A percentile compares a stretch with the other conserved stretches of the same genome.
Conservation (phyloP, 108 stramenopile species). For the Nitzschia palea region DNA sequence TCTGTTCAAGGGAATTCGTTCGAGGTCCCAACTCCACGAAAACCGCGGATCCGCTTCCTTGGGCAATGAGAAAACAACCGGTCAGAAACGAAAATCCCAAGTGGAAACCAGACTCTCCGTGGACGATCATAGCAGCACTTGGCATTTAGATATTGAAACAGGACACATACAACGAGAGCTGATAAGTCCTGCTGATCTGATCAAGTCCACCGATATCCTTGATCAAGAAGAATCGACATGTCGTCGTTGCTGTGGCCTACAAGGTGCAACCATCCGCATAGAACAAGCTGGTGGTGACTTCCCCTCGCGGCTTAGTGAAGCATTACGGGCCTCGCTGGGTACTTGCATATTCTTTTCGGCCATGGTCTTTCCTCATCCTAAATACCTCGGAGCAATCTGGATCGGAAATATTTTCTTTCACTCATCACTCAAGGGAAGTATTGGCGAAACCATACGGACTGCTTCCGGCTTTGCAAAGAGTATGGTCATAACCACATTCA, state of each 20-base stretch:
- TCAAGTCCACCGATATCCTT: background rate
- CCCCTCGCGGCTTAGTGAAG: background rate
- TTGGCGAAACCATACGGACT: conserved; percentile 27
- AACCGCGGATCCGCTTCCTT: too few species aligned
- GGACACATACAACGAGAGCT: background rate
- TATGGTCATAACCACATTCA: conserved; percentile 25
- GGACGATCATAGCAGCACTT: background rate
- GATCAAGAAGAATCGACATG: background rate
- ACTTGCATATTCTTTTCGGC: conserved; percentile 19
- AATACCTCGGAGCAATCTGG: conserved; percentile 10
- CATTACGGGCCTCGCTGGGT: conserved; percentile 18
- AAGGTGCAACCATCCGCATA: background rate
- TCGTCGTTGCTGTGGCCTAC: background rate
- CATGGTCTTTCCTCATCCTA: conserved; percentile 18
- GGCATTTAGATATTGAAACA: conserved; percentile 10
- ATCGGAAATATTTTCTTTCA: conserved; percentile 43
- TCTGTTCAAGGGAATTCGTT: too few species aligned
- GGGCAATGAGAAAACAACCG: too few species aligned
- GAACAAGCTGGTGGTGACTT: conserved; percentile 12
- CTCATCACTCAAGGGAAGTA: conserved; percentile 14
- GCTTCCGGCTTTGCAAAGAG: conserved; percentile 18
- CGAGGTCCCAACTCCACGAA: too few species aligned
- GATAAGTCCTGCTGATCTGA: background rate
- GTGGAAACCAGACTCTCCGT: too few species aligned
- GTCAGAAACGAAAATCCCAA: too few species aligned